Percentiles rank a stretch among this genome's conserved stretches.
Conservation (phyloP, 2,329 filamentous ascomycete genomes). For the Fusarium longipes region DNA sequence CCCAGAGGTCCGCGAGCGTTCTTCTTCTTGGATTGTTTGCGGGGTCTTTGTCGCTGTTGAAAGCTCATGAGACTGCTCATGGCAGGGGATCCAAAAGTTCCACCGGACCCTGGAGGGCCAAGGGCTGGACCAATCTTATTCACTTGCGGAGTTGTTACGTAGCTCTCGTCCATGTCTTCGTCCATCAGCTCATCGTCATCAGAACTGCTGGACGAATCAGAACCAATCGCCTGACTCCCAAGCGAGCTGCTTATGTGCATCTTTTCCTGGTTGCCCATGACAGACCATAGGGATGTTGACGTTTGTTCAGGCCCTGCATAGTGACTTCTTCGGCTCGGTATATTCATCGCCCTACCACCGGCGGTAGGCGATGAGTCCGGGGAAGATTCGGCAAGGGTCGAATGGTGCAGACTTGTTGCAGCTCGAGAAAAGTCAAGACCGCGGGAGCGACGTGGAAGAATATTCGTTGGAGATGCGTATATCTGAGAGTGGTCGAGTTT, state of each 20-base stretch:
- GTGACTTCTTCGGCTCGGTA: slow-evolving; percentile 65
- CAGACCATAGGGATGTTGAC: slow-evolving; percentile 77
- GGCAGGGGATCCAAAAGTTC: slow-evolving; percentile 76
- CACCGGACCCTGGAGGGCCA: slow-evolving; percentile 61
- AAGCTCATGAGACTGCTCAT: slow-evolving; percentile 85
- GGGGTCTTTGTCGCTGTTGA: slow-evolving; percentile 77
- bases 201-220: slow-evolving; percentile 80
- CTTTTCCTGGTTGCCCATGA: slow-evolving; percentile 75
- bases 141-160: slow-evolving; percentile 84
- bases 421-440: slow-evolving; percentile 94
- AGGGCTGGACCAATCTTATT: slow-evolving; percentile 66
- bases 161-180: slow-evolving; percentile 81
- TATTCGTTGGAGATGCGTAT: slow-evolving; percentile 87
- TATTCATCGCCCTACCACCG: slow-evolving; percentile 72
- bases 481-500: slow-evolving; percentile 86
- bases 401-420: slow-evolving; percentile 94
- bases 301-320: slow-evolving; percentile 69
- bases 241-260: slow-evolving; percentile 80
- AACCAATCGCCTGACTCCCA: slow-evolving; percentile 79
- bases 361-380: slow-evolving; percentile 92
- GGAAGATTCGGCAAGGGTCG: slow-evolving; percentile 88
- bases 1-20: slow-evolving; percentile 61
- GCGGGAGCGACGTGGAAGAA: slow-evolving; percentile 87
- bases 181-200: slow-evolving; percentile 78
- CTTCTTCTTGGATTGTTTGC: slow-evolving; percentile 73